Evolutionary conservation across 768 basidiomycete species (phyloP).

Genomic region (Lactarius sanguifluus): DNA sequence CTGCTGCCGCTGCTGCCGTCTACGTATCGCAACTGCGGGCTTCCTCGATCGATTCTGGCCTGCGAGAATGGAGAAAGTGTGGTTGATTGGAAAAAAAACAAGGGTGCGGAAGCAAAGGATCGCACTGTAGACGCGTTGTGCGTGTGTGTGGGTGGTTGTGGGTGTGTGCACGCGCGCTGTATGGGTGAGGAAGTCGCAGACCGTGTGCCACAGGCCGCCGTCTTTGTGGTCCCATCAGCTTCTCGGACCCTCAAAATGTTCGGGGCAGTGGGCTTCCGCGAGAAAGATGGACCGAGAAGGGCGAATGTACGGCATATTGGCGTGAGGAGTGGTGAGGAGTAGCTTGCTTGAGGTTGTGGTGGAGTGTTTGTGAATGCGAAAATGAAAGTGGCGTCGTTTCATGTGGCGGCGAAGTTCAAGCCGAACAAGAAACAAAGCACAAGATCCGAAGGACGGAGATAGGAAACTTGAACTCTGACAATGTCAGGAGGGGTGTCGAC

Average conservation of each 20-base stretch:
- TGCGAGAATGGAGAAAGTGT: background rate
- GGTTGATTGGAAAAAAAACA: background rate
- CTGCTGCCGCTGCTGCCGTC: background rate
- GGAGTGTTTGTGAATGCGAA: background rate
- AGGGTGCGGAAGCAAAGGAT: background rate
- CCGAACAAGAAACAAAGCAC: background rate
- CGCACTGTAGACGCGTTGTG: background rate
- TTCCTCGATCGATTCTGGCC: background rate
- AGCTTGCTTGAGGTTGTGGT: background rate
- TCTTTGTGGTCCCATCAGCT: background rate
- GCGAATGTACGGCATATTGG: background rate
- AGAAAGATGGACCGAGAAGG: background rate
- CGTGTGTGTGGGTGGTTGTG: background rate
- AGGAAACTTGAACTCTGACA: background rate
- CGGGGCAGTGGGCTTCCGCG: background rate
- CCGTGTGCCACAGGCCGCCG: background rate
- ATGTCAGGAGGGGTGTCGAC: background rate
- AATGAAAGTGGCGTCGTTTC: background rate
- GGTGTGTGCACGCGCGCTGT: background rate
- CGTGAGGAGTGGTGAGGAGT: background rate
- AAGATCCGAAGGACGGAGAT: background rate
- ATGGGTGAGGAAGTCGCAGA: background rate
- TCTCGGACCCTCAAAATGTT: background rate
- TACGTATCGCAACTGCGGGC: background rate
- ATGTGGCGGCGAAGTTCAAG: background rate